Evolutionary conservation across 2,329 filamentous ascomycete genomes (phyloP).

Genomic region (Keithomyces neogunnii): DNA sequence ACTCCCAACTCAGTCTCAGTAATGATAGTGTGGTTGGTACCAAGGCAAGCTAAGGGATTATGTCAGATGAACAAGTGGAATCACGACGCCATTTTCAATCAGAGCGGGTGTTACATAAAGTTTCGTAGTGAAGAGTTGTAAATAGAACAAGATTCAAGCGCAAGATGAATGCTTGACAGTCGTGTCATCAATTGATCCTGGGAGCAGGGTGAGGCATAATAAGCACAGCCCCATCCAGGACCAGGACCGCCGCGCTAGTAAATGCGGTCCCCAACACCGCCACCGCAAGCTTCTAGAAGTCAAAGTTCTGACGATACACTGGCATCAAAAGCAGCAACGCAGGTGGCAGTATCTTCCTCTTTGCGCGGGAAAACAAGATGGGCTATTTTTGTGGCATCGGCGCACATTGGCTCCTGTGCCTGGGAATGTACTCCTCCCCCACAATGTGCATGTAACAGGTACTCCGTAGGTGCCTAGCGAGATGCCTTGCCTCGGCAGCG

Average conservation of each 20-base stretch:
- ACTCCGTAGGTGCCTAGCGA: not conserved
- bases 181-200: not conserved
- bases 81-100: not conserved
- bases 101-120: no score
- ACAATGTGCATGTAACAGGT: not conserved
- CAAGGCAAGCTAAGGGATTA: not conserved
- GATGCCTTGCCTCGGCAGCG: not conserved
- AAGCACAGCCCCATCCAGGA: constrained; percentile 5
- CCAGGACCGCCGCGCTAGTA: no score
- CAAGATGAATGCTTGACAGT: not conserved
- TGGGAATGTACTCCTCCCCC: not conserved
- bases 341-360: not conserved
- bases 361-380: not conserved
- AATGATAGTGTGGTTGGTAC: not conserved
- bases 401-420: no score
- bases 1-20: not conserved
- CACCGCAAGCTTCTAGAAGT: constrained; percentile 1
- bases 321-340: not conserved
- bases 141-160: no score
- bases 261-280: not conserved
- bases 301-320: not conserved
- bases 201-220: constrained; percentile 9
- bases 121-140: no score
- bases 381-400: no score
- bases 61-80: constrained; percentile 2